Percentiles rank a stretch among this genome's conserved stretches.
phyloP scores from a whole-genome alignment of 257 asterid genomes.

The Ajuga chamaepitys region DNA sequence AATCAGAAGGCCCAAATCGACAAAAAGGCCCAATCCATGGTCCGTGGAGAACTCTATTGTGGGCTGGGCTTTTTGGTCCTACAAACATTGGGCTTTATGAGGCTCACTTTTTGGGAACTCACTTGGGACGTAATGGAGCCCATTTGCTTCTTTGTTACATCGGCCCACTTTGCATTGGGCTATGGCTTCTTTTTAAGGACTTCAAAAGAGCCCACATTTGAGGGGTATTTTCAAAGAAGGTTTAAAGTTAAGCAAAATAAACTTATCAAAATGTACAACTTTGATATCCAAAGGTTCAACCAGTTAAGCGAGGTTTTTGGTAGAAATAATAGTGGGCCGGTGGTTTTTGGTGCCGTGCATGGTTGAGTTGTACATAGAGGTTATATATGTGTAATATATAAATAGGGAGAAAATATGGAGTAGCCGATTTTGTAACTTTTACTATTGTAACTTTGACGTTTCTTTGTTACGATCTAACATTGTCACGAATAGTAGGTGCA shows the following conservation, averaged over 20 bases:
- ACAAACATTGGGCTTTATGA: constrained; percentile 88
- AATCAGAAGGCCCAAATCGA: constrained; percentile 49
- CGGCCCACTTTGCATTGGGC: constrained; percentile 67
- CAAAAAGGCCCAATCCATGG: constrained; percentile 49
- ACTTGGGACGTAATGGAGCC: constrained; percentile 99
- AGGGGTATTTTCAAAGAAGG: constrained; percentile 47
- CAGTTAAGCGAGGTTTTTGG: constrained; percentile 25
- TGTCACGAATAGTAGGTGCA: no score
- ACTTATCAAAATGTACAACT: constrained; percentile 35
- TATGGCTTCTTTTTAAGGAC: constrained; percentile 58
- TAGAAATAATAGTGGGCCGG: no score
- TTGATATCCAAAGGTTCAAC: constrained; percentile 45
- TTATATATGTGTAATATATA: no score
- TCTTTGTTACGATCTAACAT: no score
- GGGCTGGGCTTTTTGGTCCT: constrained; percentile 65
- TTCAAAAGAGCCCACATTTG: constrained; percentile 61
- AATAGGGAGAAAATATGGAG: no score
- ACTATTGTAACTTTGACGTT: no score
- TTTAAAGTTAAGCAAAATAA: constrained; percentile 41
- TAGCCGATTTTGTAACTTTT: no score
- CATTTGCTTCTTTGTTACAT: constrained; percentile 81
- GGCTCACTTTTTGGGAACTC: constrained; percentile 88
- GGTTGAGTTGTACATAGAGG: constrained; percentile 11
- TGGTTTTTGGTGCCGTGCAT: constrained; percentile 15
- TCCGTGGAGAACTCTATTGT: constrained; percentile 46